Evolutionary conservation across 2,329 filamentous ascomycete species (phyloP).

Genomic region (Escovopsis sp.): DNA sequence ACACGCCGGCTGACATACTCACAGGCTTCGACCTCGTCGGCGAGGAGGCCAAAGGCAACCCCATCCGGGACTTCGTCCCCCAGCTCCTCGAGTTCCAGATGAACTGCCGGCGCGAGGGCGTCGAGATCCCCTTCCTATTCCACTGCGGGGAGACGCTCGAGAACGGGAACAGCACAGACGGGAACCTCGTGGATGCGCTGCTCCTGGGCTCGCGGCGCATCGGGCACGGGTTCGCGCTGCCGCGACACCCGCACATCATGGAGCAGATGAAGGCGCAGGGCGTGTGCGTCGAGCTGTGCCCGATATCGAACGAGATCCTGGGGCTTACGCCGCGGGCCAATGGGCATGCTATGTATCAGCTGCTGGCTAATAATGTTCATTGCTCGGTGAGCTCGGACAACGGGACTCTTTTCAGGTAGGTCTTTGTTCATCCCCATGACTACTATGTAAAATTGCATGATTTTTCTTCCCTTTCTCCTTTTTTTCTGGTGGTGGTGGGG

Average conservation of each 20-base stretch:
- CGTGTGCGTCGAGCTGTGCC: constrained; percentile 61
- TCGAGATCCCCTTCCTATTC: constrained; percentile 58
- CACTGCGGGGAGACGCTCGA: constrained; percentile 65
- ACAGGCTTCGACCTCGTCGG: constrained; percentile 53
- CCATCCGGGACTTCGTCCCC: constrained; percentile 38
- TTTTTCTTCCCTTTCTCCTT: not conserved
- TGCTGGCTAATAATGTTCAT: constrained; percentile 57
- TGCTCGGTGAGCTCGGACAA: constrained; percentile 66
- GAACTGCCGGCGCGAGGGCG: constrained; percentile 27
- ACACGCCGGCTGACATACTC: not conserved
- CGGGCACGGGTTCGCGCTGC: constrained; percentile 56
- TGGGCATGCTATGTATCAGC: constrained; percentile 50
- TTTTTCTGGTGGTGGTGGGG: too few relatives aligned
- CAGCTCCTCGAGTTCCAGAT: constrained; percentile 42
- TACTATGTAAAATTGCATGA: too few relatives aligned
- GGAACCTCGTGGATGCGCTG: constrained; percentile 54
- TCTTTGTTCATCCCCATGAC: not conserved
- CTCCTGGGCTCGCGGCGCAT: constrained; percentile 52
- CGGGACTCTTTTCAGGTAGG: constrained; percentile 53
- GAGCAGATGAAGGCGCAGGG: constrained; percentile 45
- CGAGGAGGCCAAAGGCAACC: constrained; percentile 46
- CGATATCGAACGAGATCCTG: constrained; percentile 62
- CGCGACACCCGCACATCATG: constrained; percentile 52
- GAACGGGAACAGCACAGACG: constrained; percentile 45
- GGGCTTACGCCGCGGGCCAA: constrained; percentile 50